Percentiles rank a stretch among this genome's conserved stretches.
These are phyloP conservation scores for Candida argentea DNA, from an alignment of 805 yeast species.

Conservation along the genomic window DNA sequence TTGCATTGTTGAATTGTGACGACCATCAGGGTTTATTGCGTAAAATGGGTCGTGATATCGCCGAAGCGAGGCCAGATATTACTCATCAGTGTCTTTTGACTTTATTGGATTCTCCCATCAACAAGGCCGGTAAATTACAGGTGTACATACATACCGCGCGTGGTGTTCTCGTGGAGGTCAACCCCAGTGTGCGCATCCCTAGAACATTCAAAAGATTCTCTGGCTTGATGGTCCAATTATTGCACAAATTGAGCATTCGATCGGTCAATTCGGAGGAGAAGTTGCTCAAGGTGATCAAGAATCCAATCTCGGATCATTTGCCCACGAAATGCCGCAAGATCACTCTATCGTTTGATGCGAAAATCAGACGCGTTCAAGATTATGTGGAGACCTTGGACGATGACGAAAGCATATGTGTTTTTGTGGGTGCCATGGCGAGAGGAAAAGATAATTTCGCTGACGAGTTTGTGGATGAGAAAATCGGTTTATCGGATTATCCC, in stretches of 20 bases:
- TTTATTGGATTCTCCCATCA: slow-evolving; percentile 91
- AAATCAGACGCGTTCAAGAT: slow-evolving; percentile 79
- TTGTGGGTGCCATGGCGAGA: slow-evolving; percentile 99
- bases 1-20: slow-evolving; percentile 90
- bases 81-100: slow-evolving; percentile 96
- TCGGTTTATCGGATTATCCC: slow-evolving; percentile 92
- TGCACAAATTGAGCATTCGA: slow-evolving; percentile 86
- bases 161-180: slow-evolving; percentile 90
- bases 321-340: slow-evolving; percentile 94
- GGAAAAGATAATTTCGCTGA: slow-evolving; percentile 97
- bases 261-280: slow-evolving; percentile 94
- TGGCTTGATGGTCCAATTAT: slow-evolving; percentile 93
- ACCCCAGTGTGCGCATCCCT: slow-evolving; percentile 94
- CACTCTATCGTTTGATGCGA: slow-evolving; percentile 88
- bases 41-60: slow-evolving; percentile 94
- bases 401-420: slow-evolving; percentile 93
- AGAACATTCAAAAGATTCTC: slow-evolving; percentile 97
- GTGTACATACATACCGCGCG: slow-evolving; percentile 94
- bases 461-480: slow-evolving; percentile 91
- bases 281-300: slow-evolving; percentile 85
- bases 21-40: slow-evolving; percentile 94
- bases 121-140: slow-evolving; percentile 93
- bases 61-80: slow-evolving; percentile 98
- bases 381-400: slow-evolving; percentile 70
- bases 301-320: slow-evolving; percentile 93